Base-by-base conservation (phyloP, 768 basidiomycete genomes). In the Coprinellus micaceus region DNA sequence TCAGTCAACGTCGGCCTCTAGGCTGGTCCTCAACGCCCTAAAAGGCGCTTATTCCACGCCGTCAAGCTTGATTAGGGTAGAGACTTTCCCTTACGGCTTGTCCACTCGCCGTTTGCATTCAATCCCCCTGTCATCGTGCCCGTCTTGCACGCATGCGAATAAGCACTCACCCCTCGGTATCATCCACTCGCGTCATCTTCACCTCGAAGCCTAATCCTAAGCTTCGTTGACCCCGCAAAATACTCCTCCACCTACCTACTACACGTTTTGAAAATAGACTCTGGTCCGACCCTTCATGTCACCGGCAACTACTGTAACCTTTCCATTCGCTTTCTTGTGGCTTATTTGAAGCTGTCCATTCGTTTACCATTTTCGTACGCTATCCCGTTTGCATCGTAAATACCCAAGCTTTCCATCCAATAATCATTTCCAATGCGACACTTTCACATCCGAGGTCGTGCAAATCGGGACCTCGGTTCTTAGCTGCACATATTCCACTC, bases 1-100 rank as follows among this genome's bases (percentile, higher is more conserved):
- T 25, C 47, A 68, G 68, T 69, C 53, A 63, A 60, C 48, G 39
- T 67, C 56, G 60, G 61, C 55, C 58, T 63, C 41, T 69, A 61
- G 30, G 13, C 30, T 51, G n/a, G n/a, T 17, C 15, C n/a, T 5
- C 40, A 43, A 13, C 33, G 7, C n/a, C n/a, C n/a, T n/a, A n/a
- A n/a, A n/a, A n/a, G 28, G 28, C 28, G 9, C 44, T 24, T 45
- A 3, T 7, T 4, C 6, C 22, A 6, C 33, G 7, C 7, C 19
- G 7, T 43, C 40, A 15, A 21, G 19, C 6, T 21, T 17, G 5
- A 43, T 43, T 43, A 43, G 40, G 40, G 5, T 9, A 10, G 7
- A 43, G n/a, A 43, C 40, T 9, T 10, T 43, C n/a, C 40, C 17
- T 37, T 9, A 9, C 17, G 36, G 9, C 17, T 17, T 17, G 36